Evolutionary conservation across 768 basidiomycete species (phyloP), one percentile per base, ranked within the genome.

Genomic region (Phaffia tasmanica): DNA sequence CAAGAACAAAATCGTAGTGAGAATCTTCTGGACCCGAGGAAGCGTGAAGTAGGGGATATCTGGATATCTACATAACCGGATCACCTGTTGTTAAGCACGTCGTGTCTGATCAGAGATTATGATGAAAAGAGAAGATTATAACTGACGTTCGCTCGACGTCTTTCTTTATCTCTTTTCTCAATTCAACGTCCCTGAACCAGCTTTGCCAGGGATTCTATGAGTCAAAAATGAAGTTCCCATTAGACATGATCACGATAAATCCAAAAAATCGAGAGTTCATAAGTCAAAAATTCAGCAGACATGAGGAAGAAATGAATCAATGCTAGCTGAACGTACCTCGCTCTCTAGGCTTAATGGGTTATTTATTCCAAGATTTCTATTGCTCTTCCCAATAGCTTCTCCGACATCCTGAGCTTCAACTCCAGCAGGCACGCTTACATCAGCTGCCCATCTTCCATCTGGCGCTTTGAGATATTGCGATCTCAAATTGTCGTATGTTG

Each of bases 121-220:
- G 62, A 63, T 30, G 65, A 30, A 23, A 25, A 8, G 21, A 25
- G 49, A 29, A 14, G 35, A n/a, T 11, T 30, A 55, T 30, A 49
- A 79, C 89, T 76, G 76, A 92, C 85, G 95, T 98, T 72, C 95
- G 81, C 72, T 95, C 90, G 0, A 99, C 95, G 73, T 99, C 95
- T 76, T 95, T 90, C 49, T 84, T 78, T 57, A 99, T 95, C 16
- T 84, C 88, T 74, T 86, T 91, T 47, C 92, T 82, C 49, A 97
- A 79, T 67, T 98, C 95, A 21, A 92, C 81, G 50, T 90, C 83
- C 32, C 84, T 80, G 76, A 97, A 99, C 89, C 91, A 98, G 57
- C 84, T 83, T 71, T 84, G 87, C 95, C 95, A 99, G 14, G 93
- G 93, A 76, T 93, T 95, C 85, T 93, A 62, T n/a, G 66, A 65